Conservation (phyloP, 2,329 filamentous ascomycete genomes). For the Colletotrichum somersetense region DNA sequence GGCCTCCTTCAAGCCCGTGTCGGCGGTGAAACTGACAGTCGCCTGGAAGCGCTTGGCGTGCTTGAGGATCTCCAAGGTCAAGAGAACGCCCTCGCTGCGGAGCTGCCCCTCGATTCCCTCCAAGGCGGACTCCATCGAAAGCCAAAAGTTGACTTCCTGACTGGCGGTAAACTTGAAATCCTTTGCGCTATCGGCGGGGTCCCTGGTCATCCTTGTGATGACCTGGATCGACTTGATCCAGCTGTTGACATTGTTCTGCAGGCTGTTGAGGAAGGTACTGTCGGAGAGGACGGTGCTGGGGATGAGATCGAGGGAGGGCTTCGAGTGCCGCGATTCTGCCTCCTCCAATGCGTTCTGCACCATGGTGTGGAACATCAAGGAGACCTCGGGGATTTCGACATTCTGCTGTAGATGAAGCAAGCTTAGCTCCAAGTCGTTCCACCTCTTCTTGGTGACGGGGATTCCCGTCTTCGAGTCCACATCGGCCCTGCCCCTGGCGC, state of each 20-base stretch:
- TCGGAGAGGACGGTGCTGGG: slow-evolving; percentile 83
- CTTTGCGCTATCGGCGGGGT: slow-evolving; percentile 73
- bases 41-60: slow-evolving; percentile 98
- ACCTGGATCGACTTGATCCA: slow-evolving; percentile 99
- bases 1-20: slow-evolving; percentile 95
- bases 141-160: slow-evolving; percentile 99
- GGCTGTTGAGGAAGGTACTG: slow-evolving; percentile 90
- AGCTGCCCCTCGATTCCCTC: slow-evolving; percentile 93
- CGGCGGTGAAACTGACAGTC: slow-evolving; percentile 94
- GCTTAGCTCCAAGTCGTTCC: slow-evolving; percentile 93
- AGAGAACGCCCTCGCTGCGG: slow-evolving; percentile 85
- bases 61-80: slow-evolving; percentile 95
- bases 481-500: slow-evolving; percentile 80
- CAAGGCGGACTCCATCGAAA: slow-evolving; percentile 94
- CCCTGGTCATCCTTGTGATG: slow-evolving; percentile 93
- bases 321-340: slow-evolving; percentile 74
- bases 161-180: slow-evolving; percentile 77
- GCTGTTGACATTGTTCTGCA: slow-evolving; percentile 93
- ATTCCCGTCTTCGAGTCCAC: slow-evolving; percentile 94
- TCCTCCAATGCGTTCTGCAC: slow-evolving; percentile 89
- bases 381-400: slow-evolving; percentile 94
- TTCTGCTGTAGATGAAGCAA: slow-evolving; percentile 95
- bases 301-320: slow-evolving; percentile 83
- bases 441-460: slow-evolving; percentile 95
- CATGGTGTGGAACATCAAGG: slow-evolving; percentile 87